A percentile compares a stretch with the other conserved stretches of the same genome.
Evolutionary conservation across 2,329 filamentous ascomycete genomes (phyloP).

Genomic region (Xylariales sp.): DNA sequence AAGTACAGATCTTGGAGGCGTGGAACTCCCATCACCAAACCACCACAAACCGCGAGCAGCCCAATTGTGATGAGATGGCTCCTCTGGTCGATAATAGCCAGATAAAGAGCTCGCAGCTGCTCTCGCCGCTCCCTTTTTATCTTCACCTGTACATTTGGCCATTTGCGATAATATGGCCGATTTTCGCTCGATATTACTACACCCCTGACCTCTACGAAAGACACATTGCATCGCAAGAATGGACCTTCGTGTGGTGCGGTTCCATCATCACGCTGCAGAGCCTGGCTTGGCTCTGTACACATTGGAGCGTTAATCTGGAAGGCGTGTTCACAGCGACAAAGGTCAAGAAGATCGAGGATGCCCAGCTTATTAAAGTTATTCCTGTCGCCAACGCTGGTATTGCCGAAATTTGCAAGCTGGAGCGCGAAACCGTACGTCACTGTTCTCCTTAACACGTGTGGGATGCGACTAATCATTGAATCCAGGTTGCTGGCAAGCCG

Average conservation of each 20-base stretch:
- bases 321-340: constrained; percentile 75
- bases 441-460: background rate
- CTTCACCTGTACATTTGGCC: constrained; percentile 91
- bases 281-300: constrained; percentile 89
- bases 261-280: constrained; percentile 84
- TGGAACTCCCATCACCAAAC: background rate
- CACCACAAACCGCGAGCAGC: too few species aligned
- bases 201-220: constrained; percentile 79
- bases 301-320: constrained; percentile 91
- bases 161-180: constrained; percentile 85
- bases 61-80: too few species aligned
- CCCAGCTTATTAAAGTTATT: constrained; percentile 86
- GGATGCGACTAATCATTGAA: constrained; percentile 3
- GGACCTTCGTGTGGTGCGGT: constrained; percentile 94
- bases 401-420: constrained; percentile 79
- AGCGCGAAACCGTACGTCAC: constrained; percentile 61
- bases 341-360: constrained; percentile 65
- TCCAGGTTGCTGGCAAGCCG: constrained; percentile 68
- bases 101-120: constrained; percentile 81
- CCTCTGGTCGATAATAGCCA: constrained; percentile 87
- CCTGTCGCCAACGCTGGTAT: constrained; percentile 84
- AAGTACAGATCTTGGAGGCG: constrained; percentile 7
- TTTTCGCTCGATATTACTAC: constrained; percentile 85
- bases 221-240: constrained; percentile 90
- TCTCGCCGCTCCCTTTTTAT: constrained; percentile 77